These are phyloP conservation scores for Pleurotus sapidus DNA, from an alignment of 768 basidiomycete genomes.

Conservation along the genomic window DNA sequence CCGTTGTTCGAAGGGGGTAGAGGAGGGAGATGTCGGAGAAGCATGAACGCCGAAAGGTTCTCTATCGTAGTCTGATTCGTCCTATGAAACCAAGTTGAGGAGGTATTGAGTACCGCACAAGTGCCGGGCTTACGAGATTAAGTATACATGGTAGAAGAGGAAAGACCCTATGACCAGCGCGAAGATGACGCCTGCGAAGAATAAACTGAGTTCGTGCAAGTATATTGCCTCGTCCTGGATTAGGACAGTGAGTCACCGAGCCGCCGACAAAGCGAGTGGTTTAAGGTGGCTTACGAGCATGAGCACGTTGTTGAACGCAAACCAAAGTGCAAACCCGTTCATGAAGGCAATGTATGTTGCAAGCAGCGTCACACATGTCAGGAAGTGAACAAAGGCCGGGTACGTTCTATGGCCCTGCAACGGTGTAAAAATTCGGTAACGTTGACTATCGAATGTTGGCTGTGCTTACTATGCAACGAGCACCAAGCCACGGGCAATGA, in stretches of 20 bases:
- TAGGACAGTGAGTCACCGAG: neutral
- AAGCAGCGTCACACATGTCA: conserved; percentile 60
- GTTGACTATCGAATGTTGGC: too few relatives aligned
- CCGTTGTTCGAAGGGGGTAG: conserved; percentile 36
- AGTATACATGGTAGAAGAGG: conserved; percentile 71
- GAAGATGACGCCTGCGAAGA: conserved; percentile 58
- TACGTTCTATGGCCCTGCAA: conserved; percentile 79
- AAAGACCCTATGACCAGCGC: conserved; percentile 73
- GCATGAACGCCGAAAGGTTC: conserved; percentile 68
- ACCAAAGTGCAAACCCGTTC: conserved; percentile 51
- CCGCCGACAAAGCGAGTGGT: conserved; percentile 17
- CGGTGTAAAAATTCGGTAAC: neutral
- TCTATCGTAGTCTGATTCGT: conserved; percentile 89
- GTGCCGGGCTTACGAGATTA: conserved; percentile 54
- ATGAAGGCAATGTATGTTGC: conserved; percentile 58
- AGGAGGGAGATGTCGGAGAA: conserved; percentile 69
- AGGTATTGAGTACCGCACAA: too few relatives aligned
- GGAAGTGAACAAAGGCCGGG: conserved; percentile 79
- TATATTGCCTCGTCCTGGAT: conserved; percentile 61
- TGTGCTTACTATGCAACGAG: conserved; percentile 61
- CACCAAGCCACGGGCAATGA: conserved; percentile 83
- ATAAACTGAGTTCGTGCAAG: conserved; percentile 66
- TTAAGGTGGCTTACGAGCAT: conserved; percentile 58
- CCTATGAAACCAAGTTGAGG: conserved; percentile 27
- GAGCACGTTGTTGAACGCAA: conserved; percentile 63